These are phyloP conservation scores for Crithidia expoeki DNA, from an alignment of 208 protist genomes.

Conservation along the genomic window DNA sequence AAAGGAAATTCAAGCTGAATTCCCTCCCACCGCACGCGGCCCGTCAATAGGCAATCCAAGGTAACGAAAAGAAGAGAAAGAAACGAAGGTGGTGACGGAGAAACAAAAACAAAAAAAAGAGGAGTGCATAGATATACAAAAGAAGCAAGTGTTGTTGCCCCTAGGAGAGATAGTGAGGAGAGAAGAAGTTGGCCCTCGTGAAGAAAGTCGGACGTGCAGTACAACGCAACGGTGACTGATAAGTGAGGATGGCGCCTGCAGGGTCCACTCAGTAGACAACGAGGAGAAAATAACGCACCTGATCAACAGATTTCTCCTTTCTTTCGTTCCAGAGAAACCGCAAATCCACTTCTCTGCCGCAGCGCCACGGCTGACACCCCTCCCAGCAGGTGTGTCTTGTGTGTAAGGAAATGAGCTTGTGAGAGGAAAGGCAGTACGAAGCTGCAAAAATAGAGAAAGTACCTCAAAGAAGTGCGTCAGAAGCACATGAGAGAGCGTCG, in stretches of 20 bases:
- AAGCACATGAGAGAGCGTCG: neutral
- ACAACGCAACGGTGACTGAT: no score
- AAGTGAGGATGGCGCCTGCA: no score
- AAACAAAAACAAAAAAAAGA: neutral
- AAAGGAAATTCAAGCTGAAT: neutral
- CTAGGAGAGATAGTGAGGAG: neutral
- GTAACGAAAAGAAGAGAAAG: conserved; percentile 2
- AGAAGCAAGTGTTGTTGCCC: neutral
- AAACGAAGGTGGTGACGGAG: neutral
- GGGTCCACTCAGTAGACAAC: no score
- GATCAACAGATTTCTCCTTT: no score
- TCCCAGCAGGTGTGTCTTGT: neutral
- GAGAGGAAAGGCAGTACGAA: conserved; percentile 5
- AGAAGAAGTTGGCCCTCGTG: no score
- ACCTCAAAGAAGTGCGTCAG: neutral
- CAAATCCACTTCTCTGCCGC: neutral
- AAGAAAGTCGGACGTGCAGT: no score
- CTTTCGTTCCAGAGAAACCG: neutral
- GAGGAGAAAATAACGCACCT: neutral
- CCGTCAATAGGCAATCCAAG: no score
- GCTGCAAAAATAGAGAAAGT: conserved; percentile 6
- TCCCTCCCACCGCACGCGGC: neutral
- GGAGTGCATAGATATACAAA: no score
- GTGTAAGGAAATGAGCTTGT: neutral
- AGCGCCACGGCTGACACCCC: neutral